Evolutionary conservation across 768 basidiomycete genomes (phyloP).

Genomic region (Suillus lakei): DNA sequence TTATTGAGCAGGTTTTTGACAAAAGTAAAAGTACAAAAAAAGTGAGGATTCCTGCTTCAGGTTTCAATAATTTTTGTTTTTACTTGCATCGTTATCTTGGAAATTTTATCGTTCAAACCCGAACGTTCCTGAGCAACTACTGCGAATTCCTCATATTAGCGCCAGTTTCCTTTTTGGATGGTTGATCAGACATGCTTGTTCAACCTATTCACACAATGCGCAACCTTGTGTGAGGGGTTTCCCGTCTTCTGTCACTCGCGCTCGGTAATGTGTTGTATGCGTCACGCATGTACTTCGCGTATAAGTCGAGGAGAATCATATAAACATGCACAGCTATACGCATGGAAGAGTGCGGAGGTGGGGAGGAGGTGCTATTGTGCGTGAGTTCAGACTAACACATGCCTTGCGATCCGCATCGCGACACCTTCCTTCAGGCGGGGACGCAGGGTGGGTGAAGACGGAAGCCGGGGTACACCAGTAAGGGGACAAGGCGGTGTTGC

Average conservation of each 20-base stretch:
- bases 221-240: too few relatives aligned
- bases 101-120: too few relatives aligned
- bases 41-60: not conserved
- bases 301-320: not conserved
- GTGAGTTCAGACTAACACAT: not conserved
- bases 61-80: not conserved
- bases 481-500: not conserved
- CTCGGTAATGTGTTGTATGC: not conserved
- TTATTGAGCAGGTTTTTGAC: too few relatives aligned
- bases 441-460: not conserved
- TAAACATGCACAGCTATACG: not conserved
- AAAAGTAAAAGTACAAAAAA: too few relatives aligned
- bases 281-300: not conserved
- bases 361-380: not conserved
- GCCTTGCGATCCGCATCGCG: not conserved
- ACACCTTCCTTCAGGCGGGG: not conserved
- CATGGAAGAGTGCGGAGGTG: not conserved
- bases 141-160: too few relatives aligned
- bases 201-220: too few relatives aligned
- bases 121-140: not conserved
- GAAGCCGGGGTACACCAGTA: not conserved
- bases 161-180: not conserved
- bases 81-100: not conserved
- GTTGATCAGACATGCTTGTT: not conserved
- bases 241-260: not conserved